Percentiles rank a stretch among this genome's conserved stretches.
Evolutionary conservation across 2,329 filamentous ascomycete genomes (phyloP).

Genomic region (Fusarium penzigii): DNA sequence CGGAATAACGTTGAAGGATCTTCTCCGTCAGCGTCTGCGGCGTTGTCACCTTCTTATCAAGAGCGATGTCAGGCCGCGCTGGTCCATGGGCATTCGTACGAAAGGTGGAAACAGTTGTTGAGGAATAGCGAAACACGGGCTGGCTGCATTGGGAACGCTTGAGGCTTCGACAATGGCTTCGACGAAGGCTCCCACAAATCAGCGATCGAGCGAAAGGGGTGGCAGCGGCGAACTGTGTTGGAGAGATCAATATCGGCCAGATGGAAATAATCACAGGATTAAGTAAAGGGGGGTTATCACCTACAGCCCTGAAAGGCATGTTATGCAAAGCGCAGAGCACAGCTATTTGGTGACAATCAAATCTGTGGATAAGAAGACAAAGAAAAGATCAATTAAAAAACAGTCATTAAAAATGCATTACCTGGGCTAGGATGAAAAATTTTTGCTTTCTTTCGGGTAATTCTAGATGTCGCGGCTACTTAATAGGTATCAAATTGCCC

Average conservation of each 20-base stretch:
- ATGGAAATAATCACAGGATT: background rate
- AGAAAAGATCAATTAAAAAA: too few species aligned
- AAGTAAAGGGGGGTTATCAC: too few species aligned
- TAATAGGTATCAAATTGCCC: too few species aligned
- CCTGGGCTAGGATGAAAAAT: too few species aligned
- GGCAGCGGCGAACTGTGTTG: background rate
- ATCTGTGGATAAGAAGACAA: too few species aligned
- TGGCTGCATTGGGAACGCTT: background rate
- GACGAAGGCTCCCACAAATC: background rate
- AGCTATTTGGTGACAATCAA: too few species aligned
- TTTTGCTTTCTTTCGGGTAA: too few species aligned
- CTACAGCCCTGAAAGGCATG: too few species aligned
- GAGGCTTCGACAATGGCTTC: background rate
- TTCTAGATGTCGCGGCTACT: too few species aligned
- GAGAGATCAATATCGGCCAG: background rate
- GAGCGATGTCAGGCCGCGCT: background rate
- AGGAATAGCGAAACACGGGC: background rate
- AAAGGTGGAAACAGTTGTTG: background rate
- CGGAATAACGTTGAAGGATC: constrained; percentile 78
- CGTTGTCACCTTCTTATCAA: background rate
- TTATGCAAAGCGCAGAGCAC: too few species aligned
- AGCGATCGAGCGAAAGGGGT: constrained; percentile 2
- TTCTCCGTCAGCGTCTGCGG: constrained; percentile 87
- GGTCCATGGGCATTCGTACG: background rate
- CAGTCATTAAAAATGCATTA: too few species aligned